Base-by-base conservation (phyloP, 1,284 basidiomycete species). In the Tremellales sp. region DNA sequence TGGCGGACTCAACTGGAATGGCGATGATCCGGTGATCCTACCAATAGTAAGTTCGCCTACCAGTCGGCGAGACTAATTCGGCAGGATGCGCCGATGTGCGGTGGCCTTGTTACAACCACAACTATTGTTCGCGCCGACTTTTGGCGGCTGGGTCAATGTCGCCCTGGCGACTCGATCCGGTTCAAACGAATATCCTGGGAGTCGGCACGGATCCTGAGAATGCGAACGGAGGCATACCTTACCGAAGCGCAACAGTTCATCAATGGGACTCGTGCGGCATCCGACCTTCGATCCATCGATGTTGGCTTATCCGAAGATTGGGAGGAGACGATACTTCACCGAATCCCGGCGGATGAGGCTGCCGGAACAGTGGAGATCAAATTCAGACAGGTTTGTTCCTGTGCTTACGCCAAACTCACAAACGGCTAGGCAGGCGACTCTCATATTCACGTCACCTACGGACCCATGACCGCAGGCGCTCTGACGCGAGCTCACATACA, bases 11-110 rank as follows among this genome's bases (percentile, higher is more conserved):
- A 74, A 74, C 53, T 54, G 84, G 54, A 86, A 85, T 56, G 85
- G 84, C 2, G 83, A 86, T 58, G 83, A 82, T 0, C 83, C 85
- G 0, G 82, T 86, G 2, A 78, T 85, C 21, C 67, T 85, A 34
- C 78, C 78, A 1, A 75, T 77, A 25, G 84, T 61, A 34, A 40
- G 59, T 56, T 5, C 18, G 8, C n/a, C 24, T n/a, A 13, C n/a
- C 9, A 29, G 32, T 43, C 3, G 22, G 18, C 25, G 13, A 2
- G 14, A 10, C 49, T 5, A 53, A 53, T 14, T 51, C 37, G 16
- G 32, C 50, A 58, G 57, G 57, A 55, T 51, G 54, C 58, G 33
- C 58, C 54, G 5, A 59, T 60, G 59, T 55, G 54, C 32, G 59
- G 61, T 21, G 59, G 57, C 21, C 36, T 61, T 3, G 59, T 54